Evolutionary conservation across 768 basidiomycete genomes (phyloP), one percentile per base, ranked within the genome.

Genomic region (Pleurotus tuber-regium): DNA sequence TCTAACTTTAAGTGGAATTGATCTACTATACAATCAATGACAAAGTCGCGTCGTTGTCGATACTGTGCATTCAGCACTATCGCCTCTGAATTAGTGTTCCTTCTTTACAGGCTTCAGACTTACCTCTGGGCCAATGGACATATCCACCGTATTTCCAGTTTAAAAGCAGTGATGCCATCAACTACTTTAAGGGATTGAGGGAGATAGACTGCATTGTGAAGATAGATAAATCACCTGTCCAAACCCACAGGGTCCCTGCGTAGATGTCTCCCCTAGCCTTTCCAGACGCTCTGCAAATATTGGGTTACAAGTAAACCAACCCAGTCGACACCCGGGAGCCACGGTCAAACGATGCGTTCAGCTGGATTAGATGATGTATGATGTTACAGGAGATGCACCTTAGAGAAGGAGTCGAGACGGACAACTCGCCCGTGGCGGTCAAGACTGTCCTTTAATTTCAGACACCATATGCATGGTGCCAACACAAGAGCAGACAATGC

Each of bases 401-500:
- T 90, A 30, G 83, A 86, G 63, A 89, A 89, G 0, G 84, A 84
- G 61, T 93, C 92, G 29, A 93, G 68, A 2, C 89, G 84, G 52
- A 95, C 82, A 36, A 95, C 91, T 25, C 91, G 81, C 2, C 90
- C 91, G 64, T 93, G 80, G 54, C 80, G 82, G 63, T 93, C 90
- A 59, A 85, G 70, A 36, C 79, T 83, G 51, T 33, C 4, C 21
- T 29, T 47, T 23, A 26, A 41, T 6, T 35, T 48, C 49, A 18
- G 50, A 53, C 7, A 51, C 14, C 1, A 43, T 5, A 33, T 12
- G 19, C 36, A 18, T 9, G n/a, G n/a, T n/a, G n/a, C n/a, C n/a
- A n/a, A n/a, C 24, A 39, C 28, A 10, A 5, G 49, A 31, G 9
- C 2, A 29, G 11, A 16, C 23, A 36, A 25, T 7, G 44, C 63